Conservation (phyloP, 2,329 filamentous ascomycete species). For the Fonsecaea erecta region DNA sequence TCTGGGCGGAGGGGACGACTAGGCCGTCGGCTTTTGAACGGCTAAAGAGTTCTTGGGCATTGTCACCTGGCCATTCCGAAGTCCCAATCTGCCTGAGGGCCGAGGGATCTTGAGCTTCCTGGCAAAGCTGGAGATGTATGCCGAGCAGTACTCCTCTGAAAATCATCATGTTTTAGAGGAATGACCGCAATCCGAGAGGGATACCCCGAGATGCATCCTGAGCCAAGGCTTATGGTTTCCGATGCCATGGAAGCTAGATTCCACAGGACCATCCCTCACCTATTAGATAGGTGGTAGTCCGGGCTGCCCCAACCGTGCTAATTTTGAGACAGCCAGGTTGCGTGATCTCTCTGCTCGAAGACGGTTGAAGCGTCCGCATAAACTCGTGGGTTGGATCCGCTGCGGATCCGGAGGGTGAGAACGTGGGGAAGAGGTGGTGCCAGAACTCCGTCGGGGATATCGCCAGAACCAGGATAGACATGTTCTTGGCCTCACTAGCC, state of each 20-base stretch:
- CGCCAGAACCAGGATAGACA: neutral
- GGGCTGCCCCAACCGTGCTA: neutral
- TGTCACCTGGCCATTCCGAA: neutral
- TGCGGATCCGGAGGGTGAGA: neutral
- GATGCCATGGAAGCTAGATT: neutral
- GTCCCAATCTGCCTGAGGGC: neutral
- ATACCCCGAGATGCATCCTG: neutral
- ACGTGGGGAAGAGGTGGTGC: neutral
- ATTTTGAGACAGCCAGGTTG: neutral
- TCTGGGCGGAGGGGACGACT: neutral
- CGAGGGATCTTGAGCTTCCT: neutral
- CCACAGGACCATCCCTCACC: neutral
- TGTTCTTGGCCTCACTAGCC: neutral
- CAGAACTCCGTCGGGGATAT: neutral
- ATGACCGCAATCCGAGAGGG: neutral
- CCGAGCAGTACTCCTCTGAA: neutral
- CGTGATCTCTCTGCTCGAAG: neutral
- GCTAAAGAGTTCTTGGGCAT: neutral
- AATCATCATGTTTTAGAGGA: neutral
- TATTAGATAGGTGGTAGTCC: neutral
- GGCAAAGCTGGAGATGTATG: neutral
- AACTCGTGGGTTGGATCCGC: neutral
- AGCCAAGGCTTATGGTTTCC: neutral
- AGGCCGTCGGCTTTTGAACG: neutral
- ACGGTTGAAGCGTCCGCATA: neutral